Conservation (phyloP, 2,329 filamentous ascomycete species). For the Pseudovirgaria hyperparasitica region DNA sequence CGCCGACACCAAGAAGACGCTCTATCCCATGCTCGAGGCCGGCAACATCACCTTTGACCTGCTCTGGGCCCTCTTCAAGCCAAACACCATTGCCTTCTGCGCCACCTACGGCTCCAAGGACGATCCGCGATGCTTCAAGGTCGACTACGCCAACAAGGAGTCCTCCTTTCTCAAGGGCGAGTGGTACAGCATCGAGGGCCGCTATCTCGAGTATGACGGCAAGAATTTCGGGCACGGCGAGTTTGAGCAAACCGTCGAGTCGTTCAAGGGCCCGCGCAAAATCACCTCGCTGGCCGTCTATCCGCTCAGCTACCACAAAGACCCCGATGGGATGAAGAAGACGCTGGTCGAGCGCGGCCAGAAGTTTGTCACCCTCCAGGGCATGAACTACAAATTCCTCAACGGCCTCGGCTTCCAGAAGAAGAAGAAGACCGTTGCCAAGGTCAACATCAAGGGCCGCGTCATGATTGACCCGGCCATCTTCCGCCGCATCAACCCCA, state of each 20-base stretch:
- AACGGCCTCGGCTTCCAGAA: constrained; percentile 79
- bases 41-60: constrained; percentile 82
- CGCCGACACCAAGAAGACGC: constrained; percentile 60
- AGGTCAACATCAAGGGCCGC: constrained; percentile 74
- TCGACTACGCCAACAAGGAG: constrained; percentile 63
- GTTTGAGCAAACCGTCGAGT: constrained; percentile 54
- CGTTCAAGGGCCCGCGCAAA: constrained; percentile 70
- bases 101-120: constrained; percentile 65
- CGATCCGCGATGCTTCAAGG: constrained; percentile 70
- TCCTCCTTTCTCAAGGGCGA: constrained; percentile 56
- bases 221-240: constrained; percentile 70
- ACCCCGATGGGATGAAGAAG: constrained; percentile 50
- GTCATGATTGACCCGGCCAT: constrained; percentile 80
- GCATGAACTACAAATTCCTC: constrained; percentile 71
- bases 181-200: constrained; percentile 64
- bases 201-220: constrained; percentile 79
- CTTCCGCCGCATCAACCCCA: constrained; percentile 74
- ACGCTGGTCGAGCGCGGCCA: constrained; percentile 69
- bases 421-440: constrained; percentile 60
- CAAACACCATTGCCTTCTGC: constrained; percentile 65
- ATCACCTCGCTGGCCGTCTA: constrained; percentile 69
- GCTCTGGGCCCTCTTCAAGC: constrained; percentile 81
- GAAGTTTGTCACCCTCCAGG: constrained; percentile 69
- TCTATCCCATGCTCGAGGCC: constrained; percentile 68
- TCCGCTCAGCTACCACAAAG: constrained; percentile 68